Base-by-base conservation (phyloP, 345 rosid genomes). In the Gynandropsis gynandra region DNA sequence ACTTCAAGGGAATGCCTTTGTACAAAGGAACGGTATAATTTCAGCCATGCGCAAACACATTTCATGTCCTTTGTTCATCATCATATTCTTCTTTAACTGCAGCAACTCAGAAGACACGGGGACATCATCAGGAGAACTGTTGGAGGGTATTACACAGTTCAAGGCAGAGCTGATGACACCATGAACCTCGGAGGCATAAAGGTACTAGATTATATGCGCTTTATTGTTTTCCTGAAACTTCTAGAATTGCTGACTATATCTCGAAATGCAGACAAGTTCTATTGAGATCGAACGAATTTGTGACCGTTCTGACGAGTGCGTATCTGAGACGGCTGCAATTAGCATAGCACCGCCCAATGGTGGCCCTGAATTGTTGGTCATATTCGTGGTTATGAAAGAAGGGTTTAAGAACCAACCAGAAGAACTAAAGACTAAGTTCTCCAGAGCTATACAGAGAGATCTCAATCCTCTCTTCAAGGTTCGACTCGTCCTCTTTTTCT, bases 121-220 rank as follows among this genome's bases (percentile, higher is more conserved):
- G 92, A 90, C 77, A 61, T 90, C 21, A 29, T 87, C 32, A 72
- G 76, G 71, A 74, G 79, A 70, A 84, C 87, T 1, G 57, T 72
- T 19, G 92, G 98, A 52, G 95, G 96, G 59, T 82, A 74, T 61
- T 76, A 47, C 15, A 7, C 63, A 38, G 92, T 87, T 11, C 95
- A 80, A 63, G 96, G 98, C 18, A 66, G 98, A 72, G 89, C 95
- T 51, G 93, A 90, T 72, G 98, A 87, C 71, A 90, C 98, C 50
- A 90, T 90, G 98, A 90, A 90, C 62, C 89, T 90, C 49, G 96
- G 96, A 47, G 98, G 98, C 51, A 90, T 87, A 55, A 90, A 87
- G 96, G 98, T 80, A 21, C 38, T 36, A 50, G 57, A 42, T 35
- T 49, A 21, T 12, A 10, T 32, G 7, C 7, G 12, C 56, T 35